Percentiles rank a stretch among this genome's conserved stretches.
Evolutionary conservation across 495 filamentous ascomycete species (phyloP).

Genomic region (Neurospora cerealis): DNA sequence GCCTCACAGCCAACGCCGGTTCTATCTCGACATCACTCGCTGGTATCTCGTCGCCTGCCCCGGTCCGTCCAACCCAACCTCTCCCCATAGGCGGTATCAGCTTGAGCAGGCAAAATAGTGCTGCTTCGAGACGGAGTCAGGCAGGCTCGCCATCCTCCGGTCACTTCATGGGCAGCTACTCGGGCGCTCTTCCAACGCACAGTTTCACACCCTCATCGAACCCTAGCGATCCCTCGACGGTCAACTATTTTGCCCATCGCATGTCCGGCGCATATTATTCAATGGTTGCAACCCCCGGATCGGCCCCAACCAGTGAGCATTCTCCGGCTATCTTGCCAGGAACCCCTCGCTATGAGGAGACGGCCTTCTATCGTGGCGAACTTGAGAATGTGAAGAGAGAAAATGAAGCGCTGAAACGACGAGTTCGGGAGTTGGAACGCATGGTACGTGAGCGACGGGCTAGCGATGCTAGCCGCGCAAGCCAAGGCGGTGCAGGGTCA

Average conservation of each 20-base stretch:
- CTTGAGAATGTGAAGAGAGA: constrained; percentile 65
- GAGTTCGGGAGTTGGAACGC: constrained; percentile 65
- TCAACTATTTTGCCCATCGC: constrained; percentile 25
- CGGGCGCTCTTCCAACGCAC: not conserved
- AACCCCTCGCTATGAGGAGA: constrained; percentile 61
- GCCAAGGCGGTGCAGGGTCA: constrained; percentile 2
- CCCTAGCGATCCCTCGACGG: constrained; percentile 11
- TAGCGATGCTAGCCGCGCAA: constrained; percentile 29
- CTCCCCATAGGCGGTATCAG: constrained; percentile 18
- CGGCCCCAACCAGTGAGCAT: constrained; percentile 19
- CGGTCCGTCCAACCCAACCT: constrained; percentile 21
- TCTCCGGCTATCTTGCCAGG: constrained; percentile 40
- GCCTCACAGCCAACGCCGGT: constrained; percentile 27
- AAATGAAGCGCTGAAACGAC: constrained; percentile 65
- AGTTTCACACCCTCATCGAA: constrained; percentile 10
- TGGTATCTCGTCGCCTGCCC: constrained; percentile 23
- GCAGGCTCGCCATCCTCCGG: constrained; percentile 29
- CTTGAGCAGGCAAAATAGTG: constrained; percentile 36
- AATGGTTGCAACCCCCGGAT: constrained; percentile 8
- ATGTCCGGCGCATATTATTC: constrained; percentile 5
- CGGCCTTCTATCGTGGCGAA: constrained; percentile 55
- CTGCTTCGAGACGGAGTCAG: constrained; percentile 32
- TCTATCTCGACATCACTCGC: constrained; percentile 11
- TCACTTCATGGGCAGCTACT: constrained; percentile 2
- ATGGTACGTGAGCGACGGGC: constrained; percentile 34